Evolutionary conservation across 371 early-diverging fungal genomes (phyloP).

Genomic region (Mucor sp.): DNA sequence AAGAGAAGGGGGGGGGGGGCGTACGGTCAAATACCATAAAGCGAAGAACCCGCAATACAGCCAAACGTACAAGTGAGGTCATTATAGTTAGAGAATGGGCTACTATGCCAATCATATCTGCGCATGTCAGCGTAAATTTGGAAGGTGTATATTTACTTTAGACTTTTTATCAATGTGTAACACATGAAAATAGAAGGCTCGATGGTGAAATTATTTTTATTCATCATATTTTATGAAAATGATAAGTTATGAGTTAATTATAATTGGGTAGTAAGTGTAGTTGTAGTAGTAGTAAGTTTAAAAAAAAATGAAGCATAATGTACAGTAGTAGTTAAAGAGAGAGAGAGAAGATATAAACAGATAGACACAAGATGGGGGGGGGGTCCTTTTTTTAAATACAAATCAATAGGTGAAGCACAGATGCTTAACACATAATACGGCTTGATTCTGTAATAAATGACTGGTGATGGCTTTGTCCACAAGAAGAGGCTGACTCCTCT

Average conservation of each 20-base stretch:
- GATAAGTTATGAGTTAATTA: not conserved
- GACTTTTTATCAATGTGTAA: not conserved
- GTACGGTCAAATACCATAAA: not conserved
- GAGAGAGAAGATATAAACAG: conserved; percentile 3
- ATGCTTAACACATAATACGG: conserved; percentile 20
- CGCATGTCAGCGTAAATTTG: conserved; percentile 1
- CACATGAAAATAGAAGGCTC: not conserved
- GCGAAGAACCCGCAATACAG: not conserved
- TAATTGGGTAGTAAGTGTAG: not conserved
- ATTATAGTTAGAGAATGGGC: not conserved
- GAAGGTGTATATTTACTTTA: not conserved
- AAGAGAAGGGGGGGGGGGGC: not conserved
- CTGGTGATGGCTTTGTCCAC: conserved; percentile 6
- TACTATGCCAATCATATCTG: conserved; percentile 4
- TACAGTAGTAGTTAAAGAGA: not conserved
- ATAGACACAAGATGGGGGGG: not conserved
- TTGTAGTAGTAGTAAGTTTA: not conserved
- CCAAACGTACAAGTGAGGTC: conserved; percentile 9
- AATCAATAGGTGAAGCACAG: not conserved
- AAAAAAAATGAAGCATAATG: not conserved
- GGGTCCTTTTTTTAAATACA: not conserved
- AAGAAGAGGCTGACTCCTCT: conserved; percentile 14
- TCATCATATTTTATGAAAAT: not conserved
- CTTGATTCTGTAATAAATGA: conserved; percentile 15
- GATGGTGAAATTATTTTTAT: conserved; percentile 1